These are phyloP conservation scores for Phytophthora pisi DNA, from an alignment of 352 stramenopile species.

Conservation along the genomic window DNA sequence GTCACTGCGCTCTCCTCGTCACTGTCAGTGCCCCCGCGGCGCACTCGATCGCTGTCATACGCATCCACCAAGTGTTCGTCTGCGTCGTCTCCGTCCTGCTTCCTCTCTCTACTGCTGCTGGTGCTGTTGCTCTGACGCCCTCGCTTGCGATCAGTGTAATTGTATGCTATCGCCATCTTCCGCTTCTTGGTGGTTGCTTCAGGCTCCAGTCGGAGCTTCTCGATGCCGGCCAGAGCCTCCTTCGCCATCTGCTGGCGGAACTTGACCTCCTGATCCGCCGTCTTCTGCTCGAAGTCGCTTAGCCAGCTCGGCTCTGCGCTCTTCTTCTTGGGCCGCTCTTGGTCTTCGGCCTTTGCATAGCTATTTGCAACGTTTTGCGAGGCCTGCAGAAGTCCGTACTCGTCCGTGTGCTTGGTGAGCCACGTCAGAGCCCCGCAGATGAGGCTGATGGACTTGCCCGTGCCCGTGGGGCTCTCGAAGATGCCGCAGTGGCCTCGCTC, in stretches of 20 bases:
- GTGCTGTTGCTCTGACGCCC: slow-evolving; percentile 9
- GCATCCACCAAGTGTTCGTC: slow-evolving; percentile 74
- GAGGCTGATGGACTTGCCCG: slow-evolving; percentile 92
- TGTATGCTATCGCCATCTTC: slow-evolving; percentile 69
- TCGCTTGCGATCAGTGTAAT: slow-evolving; percentile 65
- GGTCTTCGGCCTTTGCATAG: slow-evolving; percentile 1
- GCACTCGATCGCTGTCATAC: slow-evolving; percentile 71
- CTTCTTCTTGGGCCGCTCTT: slow-evolving; percentile 23
- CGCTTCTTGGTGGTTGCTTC: slow-evolving; percentile 67
- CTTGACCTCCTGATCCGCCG: slow-evolving; percentile 45
- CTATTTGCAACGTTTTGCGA: slow-evolving; percentile 1
- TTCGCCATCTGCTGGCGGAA: slow-evolving; percentile 53
- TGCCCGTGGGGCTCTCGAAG: slow-evolving; percentile 93
- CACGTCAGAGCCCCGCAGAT: slow-evolving; percentile 90
- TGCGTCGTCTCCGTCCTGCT: slow-evolving; percentile 33
- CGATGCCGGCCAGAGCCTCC: slow-evolving; percentile 58
- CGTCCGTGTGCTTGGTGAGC: slow-evolving; percentile 78
- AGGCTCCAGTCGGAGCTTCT: slow-evolving; percentile 55
- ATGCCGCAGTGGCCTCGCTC: slow-evolving; percentile 86
- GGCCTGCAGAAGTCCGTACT: slow-evolving; percentile 59
- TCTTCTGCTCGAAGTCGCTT: slow-evolving; percentile 58
- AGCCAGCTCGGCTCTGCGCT: slow-evolving; percentile 63
- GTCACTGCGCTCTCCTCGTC: slow-evolving; percentile 39
- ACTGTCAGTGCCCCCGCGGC: slow-evolving; percentile 30
- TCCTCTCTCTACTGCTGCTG: slow-evolving; percentile 7